Evolutionary conservation across 2,329 filamentous ascomycete genomes (phyloP).

Genomic region (Setomelanomma holmii): DNA sequence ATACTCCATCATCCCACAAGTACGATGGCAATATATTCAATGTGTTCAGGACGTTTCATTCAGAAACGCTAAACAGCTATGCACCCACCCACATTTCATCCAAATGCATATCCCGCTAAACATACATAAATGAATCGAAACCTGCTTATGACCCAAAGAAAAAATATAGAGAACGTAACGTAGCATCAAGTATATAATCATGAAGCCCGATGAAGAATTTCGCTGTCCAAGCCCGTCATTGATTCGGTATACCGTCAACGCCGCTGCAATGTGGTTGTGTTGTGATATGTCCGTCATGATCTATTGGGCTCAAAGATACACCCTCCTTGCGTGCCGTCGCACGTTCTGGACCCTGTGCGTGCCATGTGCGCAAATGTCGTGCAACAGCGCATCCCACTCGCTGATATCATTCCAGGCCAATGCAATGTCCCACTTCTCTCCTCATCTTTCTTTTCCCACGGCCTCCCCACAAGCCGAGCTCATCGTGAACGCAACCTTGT

Average conservation of each 20-base stretch:
- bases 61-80: too few relatives aligned
- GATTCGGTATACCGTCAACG: not conserved
- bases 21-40: too few relatives aligned
- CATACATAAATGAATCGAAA: not conserved
- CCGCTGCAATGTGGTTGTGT: not conserved
- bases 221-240: not conserved
- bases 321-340: too few relatives aligned
- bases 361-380: constrained; percentile 1
- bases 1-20: too few relatives aligned
- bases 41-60: too few relatives aligned
- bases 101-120: not conserved
- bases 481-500: too few relatives aligned
- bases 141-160: not conserved
- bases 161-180: not conserved
- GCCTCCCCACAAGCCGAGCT: not conserved
- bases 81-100: too few relatives aligned
- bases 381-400: not conserved
- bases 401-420: not conserved
- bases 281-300: not conserved
- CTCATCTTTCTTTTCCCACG: not conserved
- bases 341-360: not conserved
- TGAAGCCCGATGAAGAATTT: not conserved
- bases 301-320: too few relatives aligned
- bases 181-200: not conserved
- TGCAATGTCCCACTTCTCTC: constrained; percentile 21